These are phyloP conservation scores for Pythium aphanidermatum DNA, from an alignment of 352 stramenopile genomes.

Conservation along the genomic window DNA sequence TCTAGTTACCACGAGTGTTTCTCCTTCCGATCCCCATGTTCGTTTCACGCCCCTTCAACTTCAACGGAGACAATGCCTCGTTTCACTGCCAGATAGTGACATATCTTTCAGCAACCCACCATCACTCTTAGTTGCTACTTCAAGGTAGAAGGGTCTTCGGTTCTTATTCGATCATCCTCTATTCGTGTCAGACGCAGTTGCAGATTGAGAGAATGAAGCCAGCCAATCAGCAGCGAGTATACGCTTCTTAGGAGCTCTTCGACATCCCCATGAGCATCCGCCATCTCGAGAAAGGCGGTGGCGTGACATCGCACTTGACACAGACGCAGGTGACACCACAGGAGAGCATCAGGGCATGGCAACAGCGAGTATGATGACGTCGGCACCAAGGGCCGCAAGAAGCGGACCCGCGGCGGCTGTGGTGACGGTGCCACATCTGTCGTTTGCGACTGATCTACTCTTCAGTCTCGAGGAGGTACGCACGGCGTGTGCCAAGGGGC, in stretches of 20 bases:
- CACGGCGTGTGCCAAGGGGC: constrained; percentile 29
- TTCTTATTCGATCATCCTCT: background rate
- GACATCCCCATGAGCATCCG: background rate
- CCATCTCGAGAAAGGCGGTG: background rate
- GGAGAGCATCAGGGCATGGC: too few species aligned
- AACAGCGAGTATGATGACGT: background rate
- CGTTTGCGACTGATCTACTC: constrained; percentile 71
- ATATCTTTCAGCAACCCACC: too few species aligned
- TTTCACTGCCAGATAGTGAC: too few species aligned
- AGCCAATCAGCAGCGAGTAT: constrained; percentile 13
- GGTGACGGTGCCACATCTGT: constrained; percentile 30
- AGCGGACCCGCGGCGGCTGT: constrained; percentile 2
- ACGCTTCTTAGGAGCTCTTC: constrained; percentile 21
- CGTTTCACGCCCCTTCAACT: constrained; percentile 1
- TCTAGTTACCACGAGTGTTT: background rate
- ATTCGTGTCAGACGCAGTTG: background rate
- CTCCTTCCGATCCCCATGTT: background rate
- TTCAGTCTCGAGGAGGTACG: constrained; percentile 73
- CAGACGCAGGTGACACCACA: too few species aligned
- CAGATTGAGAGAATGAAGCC: background rate
- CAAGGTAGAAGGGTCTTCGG: constrained; percentile 1
- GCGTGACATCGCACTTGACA: too few species aligned
- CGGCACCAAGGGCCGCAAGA: background rate
- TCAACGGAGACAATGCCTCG: background rate
- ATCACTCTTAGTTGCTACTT: constrained; percentile 8